Evolutionary conservation across 2,329 filamentous ascomycete genomes (phyloP).

Genomic region (Periconia digitata): DNA sequence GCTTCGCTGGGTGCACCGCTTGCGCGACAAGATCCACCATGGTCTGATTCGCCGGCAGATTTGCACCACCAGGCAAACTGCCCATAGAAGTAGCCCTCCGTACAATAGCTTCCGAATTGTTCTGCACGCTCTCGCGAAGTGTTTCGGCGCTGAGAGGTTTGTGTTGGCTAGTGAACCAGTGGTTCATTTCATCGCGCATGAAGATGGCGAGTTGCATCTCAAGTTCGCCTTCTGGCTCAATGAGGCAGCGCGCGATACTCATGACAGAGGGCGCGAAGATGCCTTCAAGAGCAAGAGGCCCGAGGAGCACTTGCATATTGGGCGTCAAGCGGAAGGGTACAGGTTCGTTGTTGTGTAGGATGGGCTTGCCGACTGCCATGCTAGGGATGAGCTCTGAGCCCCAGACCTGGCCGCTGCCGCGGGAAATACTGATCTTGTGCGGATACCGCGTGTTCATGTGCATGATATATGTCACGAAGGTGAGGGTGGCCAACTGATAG

Average conservation of each 20-base stretch:
- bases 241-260: conserved; percentile 92
- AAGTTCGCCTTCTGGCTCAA: conserved; percentile 79
- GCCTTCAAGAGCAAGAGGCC: conserved; percentile 90
- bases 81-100: conserved; percentile 86
- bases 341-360: conserved; percentile 92
- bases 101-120: conserved; percentile 88
- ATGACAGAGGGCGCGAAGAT: conserved; percentile 95
- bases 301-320: conserved; percentile 94
- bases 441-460: conserved; percentile 96
- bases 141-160: conserved; percentile 65
- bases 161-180: conserved; percentile 87
- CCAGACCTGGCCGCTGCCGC: conserved; percentile 90
- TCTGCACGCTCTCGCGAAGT: conserved; percentile 76
- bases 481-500: conserved; percentile 91
- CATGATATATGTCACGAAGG: conserved; percentile 98
- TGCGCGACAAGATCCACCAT: conserved; percentile 92
- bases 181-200: conserved; percentile 96
- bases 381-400: conserved; percentile 90
- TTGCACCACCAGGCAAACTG: conserved; percentile 69
- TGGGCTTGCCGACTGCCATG: conserved; percentile 80
- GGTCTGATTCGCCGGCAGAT: conserved; percentile 92
- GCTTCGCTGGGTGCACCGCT: conserved; percentile 86
- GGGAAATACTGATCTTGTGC: conserved; percentile 90
- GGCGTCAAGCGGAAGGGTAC: conserved; percentile 97
- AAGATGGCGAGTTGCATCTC: conserved; percentile 93